Conservation (phyloP, 371 early-diverging fungal genomes). For the Furculomyces boomerangus region DNA sequence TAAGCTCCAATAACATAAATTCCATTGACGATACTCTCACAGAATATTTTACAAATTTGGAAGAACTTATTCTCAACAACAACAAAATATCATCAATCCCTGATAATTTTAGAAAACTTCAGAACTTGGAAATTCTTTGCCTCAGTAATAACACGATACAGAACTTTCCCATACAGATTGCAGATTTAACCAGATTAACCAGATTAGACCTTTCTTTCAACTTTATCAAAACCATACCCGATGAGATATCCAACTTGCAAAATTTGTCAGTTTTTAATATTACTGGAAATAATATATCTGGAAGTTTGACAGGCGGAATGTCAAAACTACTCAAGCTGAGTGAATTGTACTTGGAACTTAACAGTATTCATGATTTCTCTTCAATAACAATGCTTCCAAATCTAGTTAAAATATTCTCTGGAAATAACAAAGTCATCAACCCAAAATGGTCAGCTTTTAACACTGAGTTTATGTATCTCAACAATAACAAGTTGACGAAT, state of each 20-base stretch:
- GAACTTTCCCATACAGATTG: conserved; percentile 40
- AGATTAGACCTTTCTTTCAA: conserved; percentile 72
- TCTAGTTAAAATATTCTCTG: conserved; percentile 39
- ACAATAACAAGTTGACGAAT: conserved; percentile 21
- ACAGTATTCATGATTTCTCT: not conserved
- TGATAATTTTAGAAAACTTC: conserved; percentile 29
- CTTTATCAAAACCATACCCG: conserved; percentile 51
- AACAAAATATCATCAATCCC: conserved; percentile 52
- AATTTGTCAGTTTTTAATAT: conserved; percentile 43
- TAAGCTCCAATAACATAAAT: conserved; percentile 40
- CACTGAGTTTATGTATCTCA: conserved; percentile 15
- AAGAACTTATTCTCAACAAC: conserved; percentile 38
- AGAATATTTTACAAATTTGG: conserved; percentile 35
- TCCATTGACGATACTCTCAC: conserved; percentile 36
- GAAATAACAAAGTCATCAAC: conserved; percentile 39
- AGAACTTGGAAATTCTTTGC: conserved; percentile 37
- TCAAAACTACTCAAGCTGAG: conserved; percentile 37
- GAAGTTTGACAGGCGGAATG: conserved; percentile 43
- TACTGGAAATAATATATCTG: conserved; percentile 52
- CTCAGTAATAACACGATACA: conserved; percentile 65
- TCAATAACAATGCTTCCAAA: conserved; percentile 27
- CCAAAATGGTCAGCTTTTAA: conserved; percentile 13
- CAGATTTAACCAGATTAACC: conserved; percentile 35
- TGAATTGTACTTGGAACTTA: conserved; percentile 33
- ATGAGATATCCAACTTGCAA: conserved; percentile 44